Percentiles rank a stretch among this genome's conserved stretches.
These are phyloP conservation scores for Pigoraptor vietnamica DNA, from an alignment of 78 protist species.

Conservation along the genomic window DNA sequence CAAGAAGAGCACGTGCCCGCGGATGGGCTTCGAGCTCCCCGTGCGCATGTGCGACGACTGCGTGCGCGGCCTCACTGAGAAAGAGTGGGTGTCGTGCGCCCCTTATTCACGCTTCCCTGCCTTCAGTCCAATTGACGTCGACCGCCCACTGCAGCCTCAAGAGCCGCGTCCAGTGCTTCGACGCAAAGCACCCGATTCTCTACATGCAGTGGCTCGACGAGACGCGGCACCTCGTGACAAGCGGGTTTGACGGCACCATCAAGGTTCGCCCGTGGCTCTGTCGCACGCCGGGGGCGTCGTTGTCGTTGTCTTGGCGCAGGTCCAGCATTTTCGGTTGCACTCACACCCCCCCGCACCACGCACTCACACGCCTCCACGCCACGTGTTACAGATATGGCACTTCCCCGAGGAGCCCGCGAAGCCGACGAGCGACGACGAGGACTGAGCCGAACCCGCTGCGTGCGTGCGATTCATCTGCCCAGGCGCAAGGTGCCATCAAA, in stretches of 20 bases:
- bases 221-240: background rate
- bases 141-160: background rate
- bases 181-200: background rate
- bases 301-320: background rate
- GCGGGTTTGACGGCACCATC: background rate
- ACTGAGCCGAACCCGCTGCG: background rate
- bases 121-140: background rate
- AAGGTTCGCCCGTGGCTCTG: background rate
- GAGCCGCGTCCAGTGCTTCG: background rate
- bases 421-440: background rate
- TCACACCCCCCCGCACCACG: too few relatives aligned
- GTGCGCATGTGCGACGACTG: background rate
- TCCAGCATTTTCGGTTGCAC: too few relatives aligned
- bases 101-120: background rate
- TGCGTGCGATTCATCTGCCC: background rate
- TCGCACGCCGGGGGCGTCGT: background rate
- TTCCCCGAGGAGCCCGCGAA: background rate
- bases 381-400: background rate
- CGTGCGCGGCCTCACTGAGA: background rate
- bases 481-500: too few relatives aligned
- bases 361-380: too few relatives aligned
- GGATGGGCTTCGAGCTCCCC: background rate
- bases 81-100: background rate
- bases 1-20: background rate
- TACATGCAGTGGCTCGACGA: background rate